These are phyloP conservation scores for Metschnikowia koreensis DNA, from an alignment of 805 yeast genomes.

Conservation along the genomic window DNA sequence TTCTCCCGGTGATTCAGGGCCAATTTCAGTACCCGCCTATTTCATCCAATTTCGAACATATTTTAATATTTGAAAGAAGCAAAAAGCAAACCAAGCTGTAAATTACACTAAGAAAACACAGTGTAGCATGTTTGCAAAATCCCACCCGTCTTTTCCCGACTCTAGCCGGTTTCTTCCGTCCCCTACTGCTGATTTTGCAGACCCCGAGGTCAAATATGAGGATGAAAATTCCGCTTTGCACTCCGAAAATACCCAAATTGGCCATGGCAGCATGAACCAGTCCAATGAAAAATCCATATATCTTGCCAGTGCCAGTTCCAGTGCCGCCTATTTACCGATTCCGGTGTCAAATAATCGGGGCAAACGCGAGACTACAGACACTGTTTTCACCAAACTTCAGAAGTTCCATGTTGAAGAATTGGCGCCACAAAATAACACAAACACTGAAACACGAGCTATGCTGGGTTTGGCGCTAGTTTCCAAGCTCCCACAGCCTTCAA, in stretches of 20 bases:
- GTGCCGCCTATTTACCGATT: constrained; percentile 40
- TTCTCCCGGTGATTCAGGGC: neutral
- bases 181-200: neutral
- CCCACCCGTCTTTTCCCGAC: constrained; percentile 1
- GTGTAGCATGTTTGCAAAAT: neutral
- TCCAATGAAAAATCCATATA: constrained; percentile 9
- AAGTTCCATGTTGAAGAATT: neutral
- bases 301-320: constrained; percentile 16
- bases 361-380: constrained; percentile 4
- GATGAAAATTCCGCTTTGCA: neutral
- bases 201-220: neutral
- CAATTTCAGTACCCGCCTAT: neutral
- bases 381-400: constrained; percentile 3
- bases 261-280: neutral
- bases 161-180: constrained; percentile 9
- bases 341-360: neutral
- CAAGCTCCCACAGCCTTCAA: neutral
- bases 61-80: neutral
- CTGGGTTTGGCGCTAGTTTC: constrained; percentile 4
- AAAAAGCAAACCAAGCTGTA: neutral
- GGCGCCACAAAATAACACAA: neutral
- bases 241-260: neutral
- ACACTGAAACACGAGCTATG: neutral
- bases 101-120: neutral
- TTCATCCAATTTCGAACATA: neutral